phyloP scores from a whole-genome alignment of 345 rosid species.

The Dipteronia sinensis region DNA sequence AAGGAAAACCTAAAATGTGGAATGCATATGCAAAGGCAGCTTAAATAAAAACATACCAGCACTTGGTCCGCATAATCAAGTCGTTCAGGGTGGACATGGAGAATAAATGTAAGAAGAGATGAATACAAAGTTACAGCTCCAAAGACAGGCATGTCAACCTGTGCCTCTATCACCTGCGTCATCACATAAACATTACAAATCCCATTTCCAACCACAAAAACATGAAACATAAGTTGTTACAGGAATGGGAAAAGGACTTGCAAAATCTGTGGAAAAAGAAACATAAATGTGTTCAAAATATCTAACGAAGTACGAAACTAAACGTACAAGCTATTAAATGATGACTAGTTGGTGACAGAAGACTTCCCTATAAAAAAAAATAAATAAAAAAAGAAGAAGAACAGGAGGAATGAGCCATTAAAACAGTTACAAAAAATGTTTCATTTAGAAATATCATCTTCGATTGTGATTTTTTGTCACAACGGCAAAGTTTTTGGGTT shows the following conservation, averaged over 20 bases:
- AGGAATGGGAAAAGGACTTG: background rate
- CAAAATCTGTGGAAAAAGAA: background rate
- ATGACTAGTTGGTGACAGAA: background rate
- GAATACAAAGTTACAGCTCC: conserved; percentile 96
- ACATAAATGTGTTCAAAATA: background rate
- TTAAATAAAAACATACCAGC: conserved; percentile 57
- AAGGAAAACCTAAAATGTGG: conserved; percentile 1
- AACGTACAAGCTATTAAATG: background rate
- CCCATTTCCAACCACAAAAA: conserved; percentile 4
- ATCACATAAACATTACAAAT: conserved; percentile 9
- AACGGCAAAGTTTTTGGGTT: background rate
- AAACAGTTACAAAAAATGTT: background rate
- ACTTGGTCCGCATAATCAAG: conserved; percentile 99
- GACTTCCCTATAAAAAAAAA: background rate
- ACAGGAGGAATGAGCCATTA: background rate
- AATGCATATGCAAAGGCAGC: conserved; percentile 3
- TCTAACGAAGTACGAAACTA: background rate
- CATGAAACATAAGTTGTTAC: background rate
- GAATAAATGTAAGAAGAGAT: conserved; percentile 95
- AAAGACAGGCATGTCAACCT: conserved; percentile 84
- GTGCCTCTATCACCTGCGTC: conserved; percentile 94
- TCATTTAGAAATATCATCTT: background rate
- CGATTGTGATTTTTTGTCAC: background rate
- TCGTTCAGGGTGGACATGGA: conserved; percentile 98
- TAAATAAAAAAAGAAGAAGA: background rate